These are phyloP conservation scores for Gastrolobium bilobum DNA, from an alignment of 306 rosid genomes.

Conservation along the genomic window DNA sequence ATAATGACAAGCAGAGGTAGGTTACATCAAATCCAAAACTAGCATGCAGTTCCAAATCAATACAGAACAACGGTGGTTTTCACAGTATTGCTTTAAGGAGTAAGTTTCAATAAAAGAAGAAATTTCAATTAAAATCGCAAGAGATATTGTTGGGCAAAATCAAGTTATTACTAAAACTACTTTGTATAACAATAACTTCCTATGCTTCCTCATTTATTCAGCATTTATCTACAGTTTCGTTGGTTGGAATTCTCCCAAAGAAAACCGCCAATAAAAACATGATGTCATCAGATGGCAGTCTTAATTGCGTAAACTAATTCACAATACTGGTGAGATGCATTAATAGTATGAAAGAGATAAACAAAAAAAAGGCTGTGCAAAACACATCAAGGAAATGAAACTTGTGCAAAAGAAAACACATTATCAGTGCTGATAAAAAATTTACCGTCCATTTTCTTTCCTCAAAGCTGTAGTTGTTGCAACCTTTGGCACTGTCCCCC, in stretches of 20 bases:
- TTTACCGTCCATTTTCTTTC: slow-evolving; percentile 81
- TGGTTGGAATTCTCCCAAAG: slow-evolving; percentile 18
- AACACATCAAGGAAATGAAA: slow-evolving; percentile 9
- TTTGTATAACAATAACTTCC: background rate
- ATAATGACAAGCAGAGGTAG: background rate
- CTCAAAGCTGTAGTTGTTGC: slow-evolving; percentile 58
- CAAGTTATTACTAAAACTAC: background rate
- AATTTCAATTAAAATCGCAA: slow-evolving; percentile 1
- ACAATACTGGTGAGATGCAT: slow-evolving; percentile 31
- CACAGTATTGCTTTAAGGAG: background rate
- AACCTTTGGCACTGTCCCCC: slow-evolving; percentile 64
- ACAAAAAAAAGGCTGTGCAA: background rate
- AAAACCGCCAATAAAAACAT: slow-evolving; percentile 32
- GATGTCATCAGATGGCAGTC: slow-evolving; percentile 23
- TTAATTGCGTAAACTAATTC: slow-evolving; percentile 9
- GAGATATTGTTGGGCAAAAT: slow-evolving; percentile 30
- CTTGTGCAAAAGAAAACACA: slow-evolving; percentile 34
- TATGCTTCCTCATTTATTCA: slow-evolving; percentile 30
- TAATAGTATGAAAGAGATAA: slow-evolving; percentile 24
- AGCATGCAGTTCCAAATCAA: slow-evolving; percentile 11
- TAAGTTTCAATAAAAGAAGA: slow-evolving; percentile 22
- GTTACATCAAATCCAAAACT: slow-evolving; percentile 20
- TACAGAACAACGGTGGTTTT: background rate
- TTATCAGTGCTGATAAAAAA: slow-evolving; percentile 24
- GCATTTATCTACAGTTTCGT: slow-evolving; percentile 23